Evolutionary conservation across 176 grass and related monocot genomes (phyloP).

Genomic region (Sorghum bicolor): DNA sequence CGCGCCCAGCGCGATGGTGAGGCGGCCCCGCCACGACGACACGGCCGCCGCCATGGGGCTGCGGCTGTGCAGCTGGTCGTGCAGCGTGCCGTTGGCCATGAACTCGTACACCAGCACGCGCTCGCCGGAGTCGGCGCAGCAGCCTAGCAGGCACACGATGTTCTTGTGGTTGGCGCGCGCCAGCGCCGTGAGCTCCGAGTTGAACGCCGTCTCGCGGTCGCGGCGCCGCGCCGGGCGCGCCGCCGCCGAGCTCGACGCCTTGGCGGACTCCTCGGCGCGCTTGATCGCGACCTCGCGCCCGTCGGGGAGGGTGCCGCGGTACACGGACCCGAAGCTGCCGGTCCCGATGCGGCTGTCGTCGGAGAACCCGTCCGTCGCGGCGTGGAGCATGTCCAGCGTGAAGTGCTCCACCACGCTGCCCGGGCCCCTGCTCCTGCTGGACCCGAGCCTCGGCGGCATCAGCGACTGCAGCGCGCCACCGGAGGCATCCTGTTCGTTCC

Average conservation of each 20-base stretch:
- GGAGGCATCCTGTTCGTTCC: background rate
- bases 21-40: slow-evolving; percentile 47
- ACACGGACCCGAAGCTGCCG: slow-evolving; percentile 92
- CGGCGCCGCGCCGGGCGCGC: slow-evolving; percentile 36
- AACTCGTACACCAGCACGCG: slow-evolving; percentile 82
- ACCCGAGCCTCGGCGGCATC: slow-evolving; percentile 18
- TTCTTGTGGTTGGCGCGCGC: slow-evolving; percentile 89
- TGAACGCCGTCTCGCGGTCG: slow-evolving; percentile 75
- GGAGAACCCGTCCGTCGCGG: slow-evolving; percentile 61
- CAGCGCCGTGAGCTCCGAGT: slow-evolving; percentile 74
- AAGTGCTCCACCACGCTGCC: slow-evolving; percentile 58
- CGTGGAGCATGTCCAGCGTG: slow-evolving; percentile 41
- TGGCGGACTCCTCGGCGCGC: slow-evolving; percentile 46
- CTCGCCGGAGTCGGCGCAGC: slow-evolving; percentile 66
- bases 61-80: slow-evolving; percentile 78
- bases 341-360: slow-evolving; percentile 62
- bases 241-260: slow-evolving; percentile 41
- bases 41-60: slow-evolving; percentile 37
- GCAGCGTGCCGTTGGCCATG: slow-evolving; percentile 80
- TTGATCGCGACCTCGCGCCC: slow-evolving; percentile 78
- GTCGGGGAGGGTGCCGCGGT: slow-evolving; percentile 58
- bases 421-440: slow-evolving; percentile 26
- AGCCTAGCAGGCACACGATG: slow-evolving; percentile 81
- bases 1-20: slow-evolving; percentile 71
- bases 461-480: background rate